Base-by-base conservation (phyloP, 2,329 filamentous ascomycete genomes). In the Parafenestella ontariensis region DNA sequence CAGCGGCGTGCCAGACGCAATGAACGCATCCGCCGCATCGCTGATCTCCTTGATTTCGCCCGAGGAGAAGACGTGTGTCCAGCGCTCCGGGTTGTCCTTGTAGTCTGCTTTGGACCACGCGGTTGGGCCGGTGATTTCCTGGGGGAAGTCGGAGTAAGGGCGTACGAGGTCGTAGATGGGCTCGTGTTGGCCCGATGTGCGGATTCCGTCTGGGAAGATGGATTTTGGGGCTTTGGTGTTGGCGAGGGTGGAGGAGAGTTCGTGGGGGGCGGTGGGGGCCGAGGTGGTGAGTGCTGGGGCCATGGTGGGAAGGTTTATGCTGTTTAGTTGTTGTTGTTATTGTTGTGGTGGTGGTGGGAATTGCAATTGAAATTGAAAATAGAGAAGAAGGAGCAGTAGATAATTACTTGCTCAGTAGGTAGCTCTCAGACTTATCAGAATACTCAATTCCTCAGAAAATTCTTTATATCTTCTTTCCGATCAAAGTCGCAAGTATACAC, bases 81-180 rank as follows among this genome's bases (percentile, higher is more conserved):
- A 94, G 72, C 82, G 82, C 64, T 90, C 86, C 0, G 88, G 86
- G 64, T 83, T 79, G 59, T 83, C 74, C 49, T 78, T 79, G 67
- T 87, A 91, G 28, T 90, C 87, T 26, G 86, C 83, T 5, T 83
- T 81, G 49, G 83, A 81, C 91, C 91, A 95, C 26, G 90, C 85
- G 0, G 89, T 93, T 0, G 85, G 84, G 10, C 90, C 90, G 0
- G 81, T 81, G 71, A 93, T 91, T 56, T 88, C 77, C 54, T 85
- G 84, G 39, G 90, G 90, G 67, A 93, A 94, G 15, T 83, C 81
- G 0, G 83, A 80, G 72, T 91, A 94, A 0, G 89, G 84, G 44
- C 78, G 79, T n/a, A 94, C 75, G 8, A 82, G 77, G 28, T 87
- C 81, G 69, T 88, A 88, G 29, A 90, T 74, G 1, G 91, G 90